phyloP scores from a whole-genome alignment of 2,329 filamentous ascomycete genomes.

The Fusarium robinianum region DNA sequence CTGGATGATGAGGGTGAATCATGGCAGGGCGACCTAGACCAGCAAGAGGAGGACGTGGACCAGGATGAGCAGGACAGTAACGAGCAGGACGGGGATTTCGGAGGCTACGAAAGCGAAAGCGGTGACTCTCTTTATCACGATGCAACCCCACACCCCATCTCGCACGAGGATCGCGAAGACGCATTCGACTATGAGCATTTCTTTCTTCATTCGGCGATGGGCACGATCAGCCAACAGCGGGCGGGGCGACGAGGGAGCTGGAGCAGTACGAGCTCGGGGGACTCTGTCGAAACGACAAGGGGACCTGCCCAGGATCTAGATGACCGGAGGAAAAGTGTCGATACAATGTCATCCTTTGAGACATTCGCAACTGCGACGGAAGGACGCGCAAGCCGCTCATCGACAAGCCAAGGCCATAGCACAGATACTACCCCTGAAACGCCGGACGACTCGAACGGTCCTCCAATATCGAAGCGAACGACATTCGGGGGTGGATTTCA shows the following conservation, averaged over 20 bases:
- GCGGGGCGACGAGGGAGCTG: constrained; percentile 44
- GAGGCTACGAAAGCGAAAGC: constrained; percentile 62
- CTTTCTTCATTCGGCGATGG: constrained; percentile 90
- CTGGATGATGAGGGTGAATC: constrained; percentile 41
- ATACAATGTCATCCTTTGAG: constrained; percentile 56
- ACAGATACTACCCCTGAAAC: constrained; percentile 29
- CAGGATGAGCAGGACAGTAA: constrained; percentile 8
- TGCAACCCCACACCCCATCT: constrained; percentile 61
- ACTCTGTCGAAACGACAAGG: constrained; percentile 65
- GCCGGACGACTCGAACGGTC: constrained; percentile 28
- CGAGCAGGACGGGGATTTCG: constrained; percentile 41
- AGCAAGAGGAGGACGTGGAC: constrained; percentile 10
- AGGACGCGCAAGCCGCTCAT: constrained; percentile 48
- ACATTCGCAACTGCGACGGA: constrained; percentile 63
- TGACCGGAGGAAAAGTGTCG: constrained; percentile 51
- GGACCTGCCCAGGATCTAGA: constrained; percentile 45
- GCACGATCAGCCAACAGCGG: constrained; percentile 63
- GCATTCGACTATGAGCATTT: constrained; percentile 97
- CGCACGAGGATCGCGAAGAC: constrained; percentile 91
- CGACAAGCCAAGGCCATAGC: constrained; percentile 27
- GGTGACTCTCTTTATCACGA: constrained; percentile 68
- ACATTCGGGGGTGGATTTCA: constrained; percentile 37
- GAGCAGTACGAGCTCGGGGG: constrained; percentile 62
- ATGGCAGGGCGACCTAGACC: constrained; percentile 17
- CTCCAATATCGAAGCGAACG: constrained; percentile 27